Conservation (phyloP, 2,329 filamentous ascomycete species). For the Colletotrichum sp. region DNA sequence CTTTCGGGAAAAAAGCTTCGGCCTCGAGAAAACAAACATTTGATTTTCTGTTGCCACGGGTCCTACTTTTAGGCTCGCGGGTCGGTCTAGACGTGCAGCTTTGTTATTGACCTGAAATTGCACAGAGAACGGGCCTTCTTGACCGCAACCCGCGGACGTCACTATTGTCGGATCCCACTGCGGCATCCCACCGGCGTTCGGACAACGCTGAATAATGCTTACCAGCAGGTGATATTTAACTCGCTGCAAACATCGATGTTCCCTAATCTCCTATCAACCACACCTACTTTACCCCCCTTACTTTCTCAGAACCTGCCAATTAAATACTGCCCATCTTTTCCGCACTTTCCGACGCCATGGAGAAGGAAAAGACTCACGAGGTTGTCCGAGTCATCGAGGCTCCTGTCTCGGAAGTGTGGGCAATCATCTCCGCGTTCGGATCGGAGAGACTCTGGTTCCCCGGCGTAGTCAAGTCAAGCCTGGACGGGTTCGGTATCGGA, state of each 20-base stretch:
- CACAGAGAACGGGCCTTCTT: neutral
- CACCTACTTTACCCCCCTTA: neutral
- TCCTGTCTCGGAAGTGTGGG: neutral
- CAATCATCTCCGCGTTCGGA: neutral
- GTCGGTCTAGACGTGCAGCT: neutral
- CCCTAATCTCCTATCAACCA: neutral
- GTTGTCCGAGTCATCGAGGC: neutral
- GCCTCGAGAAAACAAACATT: neutral
- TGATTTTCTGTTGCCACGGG: neutral
- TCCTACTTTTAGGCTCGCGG: neutral
- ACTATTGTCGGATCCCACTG: neutral
- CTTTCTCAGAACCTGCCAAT: neutral
- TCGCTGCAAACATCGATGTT: neutral
- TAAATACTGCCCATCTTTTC: neutral
- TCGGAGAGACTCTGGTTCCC: slow-evolving; percentile 8
- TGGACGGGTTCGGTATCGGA: slow-evolving; percentile 2
- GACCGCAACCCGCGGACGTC: neutral
- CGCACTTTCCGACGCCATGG: neutral
- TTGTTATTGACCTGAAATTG: neutral
- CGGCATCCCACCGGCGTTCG: neutral
- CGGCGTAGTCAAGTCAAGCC: neutral
- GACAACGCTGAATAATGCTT: neutral
- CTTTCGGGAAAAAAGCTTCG: neutral
- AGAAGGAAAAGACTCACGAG: neutral
- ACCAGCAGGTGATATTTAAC: neutral